phyloP scores from a whole-genome alignment of 2,329 filamentous ascomycete species.

The Paraphoma sp. region DNA sequence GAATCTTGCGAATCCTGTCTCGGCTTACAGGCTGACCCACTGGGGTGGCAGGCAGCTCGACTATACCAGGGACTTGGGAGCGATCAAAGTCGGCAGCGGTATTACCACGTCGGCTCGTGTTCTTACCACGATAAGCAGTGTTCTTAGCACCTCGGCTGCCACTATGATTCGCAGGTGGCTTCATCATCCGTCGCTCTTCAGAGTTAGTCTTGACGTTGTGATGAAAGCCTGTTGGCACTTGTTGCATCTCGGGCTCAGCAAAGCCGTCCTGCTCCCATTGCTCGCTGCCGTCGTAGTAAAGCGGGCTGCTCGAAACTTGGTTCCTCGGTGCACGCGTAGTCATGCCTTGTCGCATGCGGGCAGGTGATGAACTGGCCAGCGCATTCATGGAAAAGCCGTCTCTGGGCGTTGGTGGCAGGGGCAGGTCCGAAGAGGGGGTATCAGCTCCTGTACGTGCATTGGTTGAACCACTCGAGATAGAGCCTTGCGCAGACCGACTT shows the following conservation, averaged over 20 bases:
- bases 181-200: slow-evolving; percentile 19
- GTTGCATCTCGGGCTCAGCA: slow-evolving; percentile 19
- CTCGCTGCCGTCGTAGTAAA: slow-evolving; percentile 48
- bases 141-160: neutral
- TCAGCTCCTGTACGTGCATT: slow-evolving; percentile 47
- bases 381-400: slow-evolving; percentile 46
- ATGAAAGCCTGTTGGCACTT: slow-evolving; percentile 47
- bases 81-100: slow-evolving; percentile 11
- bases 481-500: slow-evolving; percentile 29
- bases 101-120: slow-evolving; percentile 3
- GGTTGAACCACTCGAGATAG: slow-evolving; percentile 39
- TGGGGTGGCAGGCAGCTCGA: slow-evolving; percentile 42
- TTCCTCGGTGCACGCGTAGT: slow-evolving; percentile 38
- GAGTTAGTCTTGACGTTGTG: slow-evolving; percentile 46
- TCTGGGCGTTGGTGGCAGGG: slow-evolving; percentile 53
- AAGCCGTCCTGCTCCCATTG: slow-evolving; percentile 40
- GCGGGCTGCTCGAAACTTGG: slow-evolving; percentile 15
- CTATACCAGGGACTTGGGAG: slow-evolving; percentile 14
- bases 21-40: slow-evolving; percentile 42
- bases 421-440: slow-evolving; percentile 52
- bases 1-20: slow-evolving; percentile 34
- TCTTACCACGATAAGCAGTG: neutral
- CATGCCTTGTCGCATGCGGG: slow-evolving; percentile 34
- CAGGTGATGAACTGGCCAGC: slow-evolving; percentile 21
- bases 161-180: neutral